Conservation (phyloP, 768 basidiomycete species). For the Suillus sp. region DNA sequence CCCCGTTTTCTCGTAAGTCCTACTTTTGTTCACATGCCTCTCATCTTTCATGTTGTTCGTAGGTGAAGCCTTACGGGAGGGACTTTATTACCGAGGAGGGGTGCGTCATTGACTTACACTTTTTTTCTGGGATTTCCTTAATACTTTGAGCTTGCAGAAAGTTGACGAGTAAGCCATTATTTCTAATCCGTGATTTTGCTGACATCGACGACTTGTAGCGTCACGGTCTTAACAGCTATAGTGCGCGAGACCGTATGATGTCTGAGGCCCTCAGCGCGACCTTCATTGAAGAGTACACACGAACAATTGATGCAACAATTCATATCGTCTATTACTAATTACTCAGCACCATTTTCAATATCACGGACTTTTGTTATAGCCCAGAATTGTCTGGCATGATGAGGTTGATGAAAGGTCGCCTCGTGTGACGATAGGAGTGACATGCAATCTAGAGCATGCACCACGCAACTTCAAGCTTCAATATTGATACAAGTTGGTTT, state of each 20-base stretch:
- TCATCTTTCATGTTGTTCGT: conserved; percentile 13
- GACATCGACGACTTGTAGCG: conserved; percentile 43
- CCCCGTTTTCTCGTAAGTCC: conserved; percentile 73
- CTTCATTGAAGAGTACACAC: conserved; percentile 6
- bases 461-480: too few species aligned
- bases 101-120: conserved; percentile 46
- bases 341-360: background rate
- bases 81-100: conserved; percentile 68
- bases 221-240: conserved; percentile 69
- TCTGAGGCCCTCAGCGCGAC: background rate
- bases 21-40: conserved; percentile 7
- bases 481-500: background rate
- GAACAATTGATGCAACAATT: conserved; percentile 1
- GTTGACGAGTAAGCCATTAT: conserved; percentile 67
- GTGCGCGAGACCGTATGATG: conserved; percentile 56
- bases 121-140: conserved; percentile 14
- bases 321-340: conserved; percentile 6
- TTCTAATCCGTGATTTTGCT: conserved; percentile 14
- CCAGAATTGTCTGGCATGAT: background rate
- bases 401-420: background rate
- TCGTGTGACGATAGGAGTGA: background rate
- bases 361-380: background rate
- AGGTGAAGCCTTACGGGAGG: conserved; percentile 69
- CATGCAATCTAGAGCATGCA: background rate
- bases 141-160: conserved; percentile 50